Evolutionary conservation across 176 grass and related monocot genomes (phyloP).

Genomic region (Pontederia crassipes): DNA sequence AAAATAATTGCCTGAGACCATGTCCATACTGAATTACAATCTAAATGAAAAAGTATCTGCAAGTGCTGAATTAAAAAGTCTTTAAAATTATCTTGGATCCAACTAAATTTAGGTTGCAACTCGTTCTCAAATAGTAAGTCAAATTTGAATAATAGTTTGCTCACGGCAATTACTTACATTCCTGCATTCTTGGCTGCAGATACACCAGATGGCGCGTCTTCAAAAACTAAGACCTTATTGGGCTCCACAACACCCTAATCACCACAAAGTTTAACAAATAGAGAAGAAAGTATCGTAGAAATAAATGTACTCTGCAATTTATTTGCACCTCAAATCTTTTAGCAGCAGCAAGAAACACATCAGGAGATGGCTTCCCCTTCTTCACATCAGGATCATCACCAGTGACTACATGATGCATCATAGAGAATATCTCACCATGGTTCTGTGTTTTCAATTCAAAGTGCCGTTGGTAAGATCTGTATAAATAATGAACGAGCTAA

Average conservation of each 20-base stretch:
- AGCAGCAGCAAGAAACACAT: conserved; percentile 80
- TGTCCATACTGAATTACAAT: not conserved
- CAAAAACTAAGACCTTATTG: conserved; percentile 73
- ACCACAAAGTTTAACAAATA: not conserved
- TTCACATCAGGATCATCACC: conserved; percentile 88
- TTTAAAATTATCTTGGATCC: not conserved
- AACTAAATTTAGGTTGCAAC: not conserved
- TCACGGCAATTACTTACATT: conserved; percentile 49
- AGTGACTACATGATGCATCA: conserved; percentile 87
- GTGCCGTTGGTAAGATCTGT: conserved; percentile 73
- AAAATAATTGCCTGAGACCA: not conserved
- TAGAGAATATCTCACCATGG: conserved; percentile 60
- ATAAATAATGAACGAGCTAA: conserved; percentile 7
- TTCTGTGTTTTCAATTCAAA: conserved; percentile 85
- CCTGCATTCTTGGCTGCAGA: conserved; percentile 80
- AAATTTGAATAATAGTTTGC: not conserved
- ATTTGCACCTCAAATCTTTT: conserved; percentile 60
- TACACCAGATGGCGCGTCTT: conserved; percentile 84
- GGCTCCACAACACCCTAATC: conserved; percentile 49
- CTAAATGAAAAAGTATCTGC: not conserved
- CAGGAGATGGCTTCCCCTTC: conserved; percentile 82
- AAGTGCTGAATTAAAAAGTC: too few species aligned
- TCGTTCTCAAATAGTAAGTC: not conserved
- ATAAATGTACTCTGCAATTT: conserved; percentile 1
- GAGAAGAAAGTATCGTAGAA: not conserved